These are phyloP conservation scores for Ramularia endophylla DNA, from an alignment of 2,329 filamentous ascomycete species.

Conservation along the genomic window DNA sequence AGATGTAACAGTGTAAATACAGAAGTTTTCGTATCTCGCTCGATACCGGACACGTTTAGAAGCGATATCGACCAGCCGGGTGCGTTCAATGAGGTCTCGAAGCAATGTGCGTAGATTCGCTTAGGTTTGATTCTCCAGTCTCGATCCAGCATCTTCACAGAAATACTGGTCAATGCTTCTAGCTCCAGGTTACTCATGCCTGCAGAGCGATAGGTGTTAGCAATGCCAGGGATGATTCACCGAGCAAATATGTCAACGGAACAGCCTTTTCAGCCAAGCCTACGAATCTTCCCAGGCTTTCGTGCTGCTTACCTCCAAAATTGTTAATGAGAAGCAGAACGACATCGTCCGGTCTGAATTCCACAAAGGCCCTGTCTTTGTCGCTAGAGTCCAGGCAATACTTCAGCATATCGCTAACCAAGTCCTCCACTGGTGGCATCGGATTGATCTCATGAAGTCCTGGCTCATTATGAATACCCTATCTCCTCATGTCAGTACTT, in stretches of 20 bases:
- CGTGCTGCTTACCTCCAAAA: constrained; percentile 34
- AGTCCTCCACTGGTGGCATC: constrained; percentile 44
- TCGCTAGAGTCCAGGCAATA: constrained; percentile 45
- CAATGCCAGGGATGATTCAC: too few species aligned
- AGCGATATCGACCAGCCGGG: constrained; percentile 53
- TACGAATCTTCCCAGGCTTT: too few species aligned
- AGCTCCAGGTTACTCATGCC: constrained; percentile 42
- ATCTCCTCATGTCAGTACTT: too few species aligned
- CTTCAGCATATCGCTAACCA: constrained; percentile 44
- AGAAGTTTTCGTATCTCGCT: constrained; percentile 34
- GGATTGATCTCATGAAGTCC: constrained; percentile 42
- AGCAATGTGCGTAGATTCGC: constrained; percentile 43
- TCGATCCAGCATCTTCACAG: constrained; percentile 35
- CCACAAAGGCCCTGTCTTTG: constrained; percentile 44
- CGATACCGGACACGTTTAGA: constrained; percentile 46
- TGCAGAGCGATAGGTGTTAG: too few species aligned
- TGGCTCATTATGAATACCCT: constrained; percentile 44
- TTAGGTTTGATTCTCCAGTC: constrained; percentile 46
- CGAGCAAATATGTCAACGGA: too few species aligned
- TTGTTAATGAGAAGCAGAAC: constrained; percentile 45
- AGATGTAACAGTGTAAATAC: constrained; percentile 41
- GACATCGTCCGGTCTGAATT: constrained; percentile 41
- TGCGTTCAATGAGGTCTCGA: constrained; percentile 51
- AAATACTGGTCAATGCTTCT: constrained; percentile 42
- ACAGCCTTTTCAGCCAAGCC: too few species aligned